phyloP scores from a whole-genome alignment of 108 stramenopile genomes.

The Chaetoceros muelleri region DNA sequence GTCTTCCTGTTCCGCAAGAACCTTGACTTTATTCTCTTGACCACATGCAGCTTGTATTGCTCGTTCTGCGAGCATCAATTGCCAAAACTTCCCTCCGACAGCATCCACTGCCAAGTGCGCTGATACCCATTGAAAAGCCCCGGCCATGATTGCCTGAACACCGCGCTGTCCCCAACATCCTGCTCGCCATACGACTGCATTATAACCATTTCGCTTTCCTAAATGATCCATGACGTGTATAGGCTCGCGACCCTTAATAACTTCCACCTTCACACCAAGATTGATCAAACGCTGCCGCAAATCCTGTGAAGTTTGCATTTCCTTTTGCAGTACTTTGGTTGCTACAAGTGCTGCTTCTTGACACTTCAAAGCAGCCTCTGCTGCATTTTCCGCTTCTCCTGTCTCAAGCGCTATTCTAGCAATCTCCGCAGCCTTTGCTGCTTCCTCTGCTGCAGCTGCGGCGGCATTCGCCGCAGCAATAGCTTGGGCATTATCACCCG shows the following conservation, averaged over 20 bases:
- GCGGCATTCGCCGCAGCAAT: constrained; percentile 66
- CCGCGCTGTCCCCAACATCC: constrained; percentile 72
- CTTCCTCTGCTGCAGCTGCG: constrained; percentile 35
- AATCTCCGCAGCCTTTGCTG: constrained; percentile 33
- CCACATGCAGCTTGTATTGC: constrained; percentile 82
- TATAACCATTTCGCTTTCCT: constrained; percentile 58
- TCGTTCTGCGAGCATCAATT: constrained; percentile 78
- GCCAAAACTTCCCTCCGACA: constrained; percentile 80
- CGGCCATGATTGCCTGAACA: constrained; percentile 55
- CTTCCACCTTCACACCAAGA: constrained; percentile 59
- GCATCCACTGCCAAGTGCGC: constrained; percentile 84
- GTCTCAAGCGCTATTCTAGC: constrained; percentile 65
- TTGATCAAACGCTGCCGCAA: constrained; percentile 39
- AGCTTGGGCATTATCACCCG: constrained; percentile 62
- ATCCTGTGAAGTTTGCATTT: constrained; percentile 51
- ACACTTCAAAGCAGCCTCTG: constrained; percentile 60
- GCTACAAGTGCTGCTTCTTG: constrained; percentile 55
- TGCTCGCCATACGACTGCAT: constrained; percentile 79
- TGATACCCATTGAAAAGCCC: constrained; percentile 83
- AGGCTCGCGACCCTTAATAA: constrained; percentile 54
- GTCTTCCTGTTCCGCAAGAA: constrained; percentile 72
- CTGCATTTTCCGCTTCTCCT: constrained; percentile 69
- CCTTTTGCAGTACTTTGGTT: constrained; percentile 50
- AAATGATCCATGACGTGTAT: constrained; percentile 83
- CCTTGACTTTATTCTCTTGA: constrained; percentile 64